Evolutionary conservation across 495 filamentous ascomycete species (phyloP).

Genomic region (Gamarada debralockiae): DNA sequence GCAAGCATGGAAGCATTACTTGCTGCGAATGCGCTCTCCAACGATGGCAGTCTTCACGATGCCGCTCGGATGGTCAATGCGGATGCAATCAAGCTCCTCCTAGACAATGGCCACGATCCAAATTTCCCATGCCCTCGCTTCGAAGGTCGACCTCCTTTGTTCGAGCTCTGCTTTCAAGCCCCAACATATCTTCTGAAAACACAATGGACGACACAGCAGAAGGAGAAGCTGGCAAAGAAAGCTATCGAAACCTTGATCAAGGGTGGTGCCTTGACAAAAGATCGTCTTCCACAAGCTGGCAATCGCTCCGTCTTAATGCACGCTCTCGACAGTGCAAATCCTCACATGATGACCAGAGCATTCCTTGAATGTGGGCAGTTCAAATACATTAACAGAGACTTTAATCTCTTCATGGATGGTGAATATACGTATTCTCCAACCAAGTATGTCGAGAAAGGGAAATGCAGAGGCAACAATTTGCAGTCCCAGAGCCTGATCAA

Average conservation of each 20-base stretch:
- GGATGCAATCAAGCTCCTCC: slow-evolving; percentile 13
- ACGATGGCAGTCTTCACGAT: slow-evolving; percentile 19
- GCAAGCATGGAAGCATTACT: slow-evolving; percentile 18
- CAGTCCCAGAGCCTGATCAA: slow-evolving; percentile 12
- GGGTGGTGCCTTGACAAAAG: background rate
- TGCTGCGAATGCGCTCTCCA: background rate
- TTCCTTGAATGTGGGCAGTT: slow-evolving; percentile 20
- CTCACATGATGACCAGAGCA: slow-evolving; percentile 8
- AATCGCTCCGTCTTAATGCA: background rate
- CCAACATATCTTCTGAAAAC: slow-evolving; percentile 5
- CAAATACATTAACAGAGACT: slow-evolving; percentile 5
- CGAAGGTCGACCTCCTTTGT: slow-evolving; percentile 13
- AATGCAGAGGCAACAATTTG: slow-evolving; percentile 10
- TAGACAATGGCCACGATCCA: slow-evolving; percentile 15
- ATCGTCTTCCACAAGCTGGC: background rate
- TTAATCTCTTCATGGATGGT: slow-evolving; percentile 2
- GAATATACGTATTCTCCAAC: slow-evolving; percentile 8
- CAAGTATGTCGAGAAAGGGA: slow-evolving; percentile 10
- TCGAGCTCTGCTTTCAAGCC: slow-evolving; percentile 15
- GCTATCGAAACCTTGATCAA: background rate
- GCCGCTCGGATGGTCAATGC: slow-evolving; percentile 14
- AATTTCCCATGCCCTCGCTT: slow-evolving; percentile 8
- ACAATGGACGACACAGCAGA: slow-evolving; percentile 4
- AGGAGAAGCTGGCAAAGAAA: background rate
- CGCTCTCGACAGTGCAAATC: background rate